Percentiles rank a stretch among this genome's conserved stretches.
Evolutionary conservation across 2,329 filamentous ascomycete genomes (phyloP).

Genomic region (Elsinoe fawcettii): DNA sequence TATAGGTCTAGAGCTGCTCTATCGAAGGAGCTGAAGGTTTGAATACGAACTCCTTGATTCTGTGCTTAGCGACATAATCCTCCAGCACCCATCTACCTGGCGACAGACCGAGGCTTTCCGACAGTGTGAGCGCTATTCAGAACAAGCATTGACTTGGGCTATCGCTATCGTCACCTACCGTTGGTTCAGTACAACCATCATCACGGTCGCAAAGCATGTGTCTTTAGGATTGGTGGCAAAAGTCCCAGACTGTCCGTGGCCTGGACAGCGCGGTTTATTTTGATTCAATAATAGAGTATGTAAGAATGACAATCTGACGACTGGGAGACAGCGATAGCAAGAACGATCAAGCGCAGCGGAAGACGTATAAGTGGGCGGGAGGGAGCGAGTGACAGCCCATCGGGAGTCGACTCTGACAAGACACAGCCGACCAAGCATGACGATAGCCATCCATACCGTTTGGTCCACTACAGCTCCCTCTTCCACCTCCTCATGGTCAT

Average conservation of each 20-base stretch:
- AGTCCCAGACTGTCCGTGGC: too few relatives aligned
- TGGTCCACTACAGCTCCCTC: not conserved
- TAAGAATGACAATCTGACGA: not conserved
- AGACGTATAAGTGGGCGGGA: not conserved
- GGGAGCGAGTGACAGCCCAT: not conserved
- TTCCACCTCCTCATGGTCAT: slow-evolving; percentile 25
- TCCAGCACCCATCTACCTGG: not conserved
- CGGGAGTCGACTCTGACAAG: too few relatives aligned
- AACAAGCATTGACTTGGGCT: too few relatives aligned
- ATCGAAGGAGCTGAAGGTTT: not conserved
- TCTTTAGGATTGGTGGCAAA: too few relatives aligned
- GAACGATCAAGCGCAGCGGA: not conserved
- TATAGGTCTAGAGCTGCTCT: not conserved
- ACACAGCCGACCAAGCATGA: too few relatives aligned
- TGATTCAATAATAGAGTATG: not conserved
- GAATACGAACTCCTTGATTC: not conserved
- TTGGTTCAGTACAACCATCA: too few relatives aligned
- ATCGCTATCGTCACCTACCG: too few relatives aligned
- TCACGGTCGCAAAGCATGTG: too few relatives aligned
- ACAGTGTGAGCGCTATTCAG: too few relatives aligned
- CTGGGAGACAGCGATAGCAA: too few relatives aligned
- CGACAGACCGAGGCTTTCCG: not conserved
- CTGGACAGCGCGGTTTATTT: not conserved
- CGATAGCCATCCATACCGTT: too few relatives aligned
- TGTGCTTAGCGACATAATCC: not conserved